These are phyloP conservation scores for Neurospora sp. DNA, from an alignment of 2,329 filamentous ascomycete genomes.

Conservation along the genomic window DNA sequence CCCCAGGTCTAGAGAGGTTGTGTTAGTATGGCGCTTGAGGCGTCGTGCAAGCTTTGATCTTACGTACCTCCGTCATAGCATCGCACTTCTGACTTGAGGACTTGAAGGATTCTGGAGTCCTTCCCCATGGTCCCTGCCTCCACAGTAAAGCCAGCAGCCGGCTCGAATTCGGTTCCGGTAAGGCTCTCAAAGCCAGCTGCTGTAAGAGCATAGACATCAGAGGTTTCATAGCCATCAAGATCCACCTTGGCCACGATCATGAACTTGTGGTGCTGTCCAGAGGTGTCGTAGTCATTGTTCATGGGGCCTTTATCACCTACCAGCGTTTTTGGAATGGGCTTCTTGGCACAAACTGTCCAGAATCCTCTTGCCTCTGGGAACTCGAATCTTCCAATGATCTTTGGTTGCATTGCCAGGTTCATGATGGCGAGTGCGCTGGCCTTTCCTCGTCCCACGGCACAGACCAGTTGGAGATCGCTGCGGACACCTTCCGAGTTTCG, in stretches of 20 bases:
- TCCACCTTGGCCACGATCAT: conserved; percentile 72
- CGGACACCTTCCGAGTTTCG: conserved; percentile 35
- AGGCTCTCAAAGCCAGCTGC: conserved; percentile 64
- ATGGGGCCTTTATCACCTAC: conserved; percentile 41
- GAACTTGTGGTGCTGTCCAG: conserved; percentile 62
- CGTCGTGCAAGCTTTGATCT: background rate
- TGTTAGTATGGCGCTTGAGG: conserved; percentile 8
- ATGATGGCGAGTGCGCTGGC: conserved; percentile 65
- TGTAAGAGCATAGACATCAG: conserved; percentile 68
- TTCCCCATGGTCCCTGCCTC: conserved; percentile 77
- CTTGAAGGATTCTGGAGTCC: conserved; percentile 74
- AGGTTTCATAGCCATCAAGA: conserved; percentile 61
- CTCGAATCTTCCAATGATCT: conserved; percentile 57
- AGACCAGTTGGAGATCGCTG: conserved; percentile 49
- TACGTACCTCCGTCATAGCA: conserved; percentile 79
- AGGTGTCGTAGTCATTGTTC: conserved; percentile 44
- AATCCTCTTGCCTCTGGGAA: conserved; percentile 65
- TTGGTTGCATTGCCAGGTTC: conserved; percentile 67
- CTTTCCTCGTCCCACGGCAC: conserved; percentile 52
- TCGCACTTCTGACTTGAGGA: conserved; percentile 75
- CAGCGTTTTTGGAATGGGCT: conserved; percentile 51
- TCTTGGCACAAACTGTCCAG: conserved; percentile 70
- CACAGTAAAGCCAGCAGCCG: conserved; percentile 75
- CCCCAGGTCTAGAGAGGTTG: conserved; percentile 56
- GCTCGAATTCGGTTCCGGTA: conserved; percentile 81